Conservation (phyloP, 352 stramenopile genomes). For the Globisporangium mamillatum region DNA sequence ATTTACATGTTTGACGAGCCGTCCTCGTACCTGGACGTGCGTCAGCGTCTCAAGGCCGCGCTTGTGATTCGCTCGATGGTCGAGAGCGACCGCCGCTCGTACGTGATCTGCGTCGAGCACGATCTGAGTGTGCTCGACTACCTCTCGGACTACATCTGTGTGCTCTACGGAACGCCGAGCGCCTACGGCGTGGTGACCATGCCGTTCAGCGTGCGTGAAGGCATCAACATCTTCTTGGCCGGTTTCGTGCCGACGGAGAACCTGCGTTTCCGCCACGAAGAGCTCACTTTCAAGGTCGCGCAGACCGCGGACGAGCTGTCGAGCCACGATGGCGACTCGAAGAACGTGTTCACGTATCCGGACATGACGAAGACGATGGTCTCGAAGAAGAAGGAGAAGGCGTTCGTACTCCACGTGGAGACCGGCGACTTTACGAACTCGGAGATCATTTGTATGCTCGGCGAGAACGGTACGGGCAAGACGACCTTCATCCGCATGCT, state of each 20-base stretch:
- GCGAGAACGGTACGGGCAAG: conserved; percentile 99
- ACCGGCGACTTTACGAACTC: conserved; percentile 97
- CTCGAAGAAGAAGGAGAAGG: conserved; percentile 90
- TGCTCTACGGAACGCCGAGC: conserved; percentile 97
- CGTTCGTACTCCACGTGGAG: conserved; percentile 98
- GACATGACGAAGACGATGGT: conserved; percentile 98
- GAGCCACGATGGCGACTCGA: conserved; percentile 84
- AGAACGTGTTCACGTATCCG: conserved; percentile 95
- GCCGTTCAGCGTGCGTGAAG: conserved; percentile 98
- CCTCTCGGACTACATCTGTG: conserved; percentile 99
- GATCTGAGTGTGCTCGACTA: conserved; percentile 99
- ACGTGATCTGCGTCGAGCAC: conserved; percentile 99
- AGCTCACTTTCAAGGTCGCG: conserved; percentile 98
- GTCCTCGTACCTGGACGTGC: conserved; percentile 99
- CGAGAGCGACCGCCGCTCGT: conserved; percentile 84
- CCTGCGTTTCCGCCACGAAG: conserved; percentile 97
- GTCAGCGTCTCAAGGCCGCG: conserved; percentile 97
- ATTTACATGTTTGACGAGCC: conserved; percentile 99
- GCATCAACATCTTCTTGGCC: conserved; percentile 99
- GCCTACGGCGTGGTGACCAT: conserved; percentile 99
- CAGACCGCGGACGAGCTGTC: conserved; percentile 90
- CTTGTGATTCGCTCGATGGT: conserved; percentile 97
- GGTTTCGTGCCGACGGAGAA: conserved; percentile 99
- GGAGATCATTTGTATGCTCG: conserved; percentile 99
- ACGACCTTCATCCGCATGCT: conserved; percentile 99